Conservation (phyloP, 164 flowering plant genomes). For the Liquidambar formosana region DNA sequence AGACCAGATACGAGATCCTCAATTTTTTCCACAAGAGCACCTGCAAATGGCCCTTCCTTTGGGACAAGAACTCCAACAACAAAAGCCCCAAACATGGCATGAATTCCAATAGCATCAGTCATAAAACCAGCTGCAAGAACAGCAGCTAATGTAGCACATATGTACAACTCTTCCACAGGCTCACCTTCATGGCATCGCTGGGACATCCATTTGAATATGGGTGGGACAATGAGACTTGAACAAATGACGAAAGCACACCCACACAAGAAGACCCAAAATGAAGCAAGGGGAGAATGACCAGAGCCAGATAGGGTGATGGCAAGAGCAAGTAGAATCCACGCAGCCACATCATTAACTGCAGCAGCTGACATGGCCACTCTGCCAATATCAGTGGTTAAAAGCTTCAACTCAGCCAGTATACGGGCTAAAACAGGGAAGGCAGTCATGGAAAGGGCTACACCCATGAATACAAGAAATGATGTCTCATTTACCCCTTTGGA, state of each 20-base stretch:
- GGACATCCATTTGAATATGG: slow-evolving; percentile 8
- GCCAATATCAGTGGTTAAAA: slow-evolving; percentile 35
- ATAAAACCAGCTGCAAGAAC: too few species aligned
- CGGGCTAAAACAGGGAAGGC: slow-evolving; percentile 44
- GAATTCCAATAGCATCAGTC: too few species aligned
- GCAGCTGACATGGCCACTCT: slow-evolving; percentile 40
- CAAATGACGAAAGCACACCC: slow-evolving; percentile 16
- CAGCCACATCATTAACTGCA: slow-evolving; percentile 34
- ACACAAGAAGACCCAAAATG: slow-evolving; percentile 32
- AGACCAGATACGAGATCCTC: too few species aligned
- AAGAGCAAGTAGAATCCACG: slow-evolving; percentile 38
- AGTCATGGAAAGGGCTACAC: slow-evolving; percentile 38
- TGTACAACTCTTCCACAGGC: slow-evolving; percentile 21
- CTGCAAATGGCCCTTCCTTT: too few species aligned
- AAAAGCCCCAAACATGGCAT: too few species aligned
- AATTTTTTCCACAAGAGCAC: too few species aligned
- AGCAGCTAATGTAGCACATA: too few species aligned
- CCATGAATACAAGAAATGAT: slow-evolving; percentile 35
- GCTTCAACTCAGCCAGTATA: slow-evolving; percentile 37
- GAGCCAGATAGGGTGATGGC: slow-evolving; percentile 31
- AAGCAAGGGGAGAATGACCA: slow-evolving; percentile 16
- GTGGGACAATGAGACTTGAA: too few species aligned
- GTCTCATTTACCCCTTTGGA: slow-evolving; percentile 7
- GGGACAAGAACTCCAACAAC: too few species aligned
- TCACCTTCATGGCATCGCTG: slow-evolving; percentile 27